These are phyloP conservation scores for Panus rudis DNA, from an alignment of 768 basidiomycete species.

Conservation along the genomic window DNA sequence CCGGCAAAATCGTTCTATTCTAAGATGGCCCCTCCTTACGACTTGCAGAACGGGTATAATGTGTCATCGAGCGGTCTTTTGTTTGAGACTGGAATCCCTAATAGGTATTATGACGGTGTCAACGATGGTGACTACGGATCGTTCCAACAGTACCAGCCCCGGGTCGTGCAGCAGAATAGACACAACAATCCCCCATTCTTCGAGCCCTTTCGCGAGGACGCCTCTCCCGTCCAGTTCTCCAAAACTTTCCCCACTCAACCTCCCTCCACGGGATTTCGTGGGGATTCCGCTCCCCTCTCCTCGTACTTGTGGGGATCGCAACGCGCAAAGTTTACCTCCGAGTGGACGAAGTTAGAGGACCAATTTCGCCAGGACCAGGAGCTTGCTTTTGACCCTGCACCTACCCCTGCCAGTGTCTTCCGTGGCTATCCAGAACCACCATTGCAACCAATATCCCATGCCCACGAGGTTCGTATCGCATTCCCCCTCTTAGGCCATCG, in stretches of 20 bases:
- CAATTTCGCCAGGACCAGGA: constrained; percentile 5
- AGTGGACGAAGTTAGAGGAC: constrained; percentile 21
- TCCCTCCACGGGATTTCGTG: constrained; percentile 32
- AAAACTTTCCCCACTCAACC: constrained; percentile 22
- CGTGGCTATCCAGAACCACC: no score
- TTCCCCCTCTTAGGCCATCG: neutral
- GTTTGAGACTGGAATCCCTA: constrained; percentile 36
- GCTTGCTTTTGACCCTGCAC: neutral
- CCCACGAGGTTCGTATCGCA: constrained; percentile 44
- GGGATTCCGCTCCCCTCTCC: constrained; percentile 13
- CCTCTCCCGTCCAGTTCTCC: constrained; percentile 30
- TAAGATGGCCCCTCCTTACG: constrained; percentile 48
- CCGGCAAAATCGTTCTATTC: constrained; percentile 56
- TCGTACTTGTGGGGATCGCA: constrained; percentile 19
- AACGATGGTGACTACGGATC: constrained; percentile 2
- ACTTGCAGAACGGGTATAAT: constrained; percentile 28
- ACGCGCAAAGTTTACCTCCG: constrained; percentile 15
- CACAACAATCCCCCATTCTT: constrained; percentile 34
- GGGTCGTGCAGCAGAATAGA: constrained; percentile 3
- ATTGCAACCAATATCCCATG: constrained; percentile 16
- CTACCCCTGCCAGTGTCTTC: constrained; percentile 4
- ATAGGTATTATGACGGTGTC: constrained; percentile 21
- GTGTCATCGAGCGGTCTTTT: constrained; percentile 33
- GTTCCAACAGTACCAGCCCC: constrained; percentile 5
- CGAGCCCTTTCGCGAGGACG: constrained; percentile 45